These are phyloP conservation scores for Astrephomene gubernaculifera DNA, from an alignment of 139 green algal species.

Conservation along the genomic window DNA sequence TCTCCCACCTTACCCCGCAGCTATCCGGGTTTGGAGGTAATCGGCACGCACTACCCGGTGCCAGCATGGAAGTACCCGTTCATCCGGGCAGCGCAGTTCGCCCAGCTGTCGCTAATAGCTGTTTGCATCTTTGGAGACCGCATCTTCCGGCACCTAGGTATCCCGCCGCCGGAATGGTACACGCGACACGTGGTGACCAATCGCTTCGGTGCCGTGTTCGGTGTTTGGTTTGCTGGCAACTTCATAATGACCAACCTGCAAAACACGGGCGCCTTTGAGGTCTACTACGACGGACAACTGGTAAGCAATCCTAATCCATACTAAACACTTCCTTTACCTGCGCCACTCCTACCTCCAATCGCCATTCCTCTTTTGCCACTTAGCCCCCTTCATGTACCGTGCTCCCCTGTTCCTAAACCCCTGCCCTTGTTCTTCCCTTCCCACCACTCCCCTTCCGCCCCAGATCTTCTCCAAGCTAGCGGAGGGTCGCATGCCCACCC, in stretches of 20 bases:
- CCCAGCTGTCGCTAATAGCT: background rate
- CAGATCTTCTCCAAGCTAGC: conserved; percentile 73
- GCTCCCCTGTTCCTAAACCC: background rate
- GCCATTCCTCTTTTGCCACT: background rate
- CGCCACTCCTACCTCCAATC: background rate
- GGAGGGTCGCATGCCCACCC: conserved; percentile 61
- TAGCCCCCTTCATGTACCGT: background rate
- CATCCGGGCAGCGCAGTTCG: background rate
- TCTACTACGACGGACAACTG: conserved; percentile 72
- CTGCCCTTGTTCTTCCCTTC: background rate
- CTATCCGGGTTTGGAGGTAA: conserved; percentile 22
- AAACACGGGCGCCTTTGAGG: conserved; percentile 82
- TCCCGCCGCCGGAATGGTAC: conserved; percentile 30
- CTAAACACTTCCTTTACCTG: background rate
- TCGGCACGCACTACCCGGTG: background rate
- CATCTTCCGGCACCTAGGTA: conserved; percentile 12
- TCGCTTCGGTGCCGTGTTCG: conserved; percentile 45
- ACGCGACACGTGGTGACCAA: conserved; percentile 41
- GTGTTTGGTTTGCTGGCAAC: conserved; percentile 77
- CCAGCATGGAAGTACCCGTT: conserved; percentile 18
- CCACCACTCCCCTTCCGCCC: background rate
- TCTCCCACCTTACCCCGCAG: background rate
- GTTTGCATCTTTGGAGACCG: background rate
- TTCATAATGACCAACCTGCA: conserved; percentile 46
- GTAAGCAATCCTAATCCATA: background rate